These are phyloP conservation scores for Zygoascus sp. DNA, from an alignment of 1,139 yeast species.

Conservation along the genomic window DNA sequence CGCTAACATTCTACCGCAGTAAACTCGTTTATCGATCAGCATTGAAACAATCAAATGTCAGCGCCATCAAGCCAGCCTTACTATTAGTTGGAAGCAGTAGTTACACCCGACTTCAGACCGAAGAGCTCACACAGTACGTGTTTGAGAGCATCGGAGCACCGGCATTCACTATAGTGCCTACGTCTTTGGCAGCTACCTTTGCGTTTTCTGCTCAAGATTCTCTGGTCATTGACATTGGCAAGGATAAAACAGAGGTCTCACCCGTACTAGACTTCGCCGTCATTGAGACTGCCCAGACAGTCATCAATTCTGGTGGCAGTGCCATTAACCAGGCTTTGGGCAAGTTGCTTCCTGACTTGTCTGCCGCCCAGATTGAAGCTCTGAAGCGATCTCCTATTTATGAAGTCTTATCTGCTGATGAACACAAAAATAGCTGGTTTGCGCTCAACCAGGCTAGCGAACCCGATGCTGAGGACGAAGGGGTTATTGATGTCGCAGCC, in stretches of 20 bases:
- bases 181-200: constrained; percentile 65
- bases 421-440: constrained; percentile 56
- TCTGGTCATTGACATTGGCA: constrained; percentile 77
- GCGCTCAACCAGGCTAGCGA: constrained; percentile 45
- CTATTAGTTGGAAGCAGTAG: constrained; percentile 57
- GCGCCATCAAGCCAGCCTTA: constrained; percentile 42
- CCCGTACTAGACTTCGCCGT: constrained; percentile 72
- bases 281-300: constrained; percentile 50
- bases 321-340: constrained; percentile 53
- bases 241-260: constrained; percentile 65
- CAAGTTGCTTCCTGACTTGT: constrained; percentile 54
- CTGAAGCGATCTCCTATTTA: constrained; percentile 71
- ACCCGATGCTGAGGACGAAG: constrained; percentile 52
- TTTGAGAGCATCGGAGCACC: constrained; percentile 71
- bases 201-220: constrained; percentile 63
- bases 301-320: constrained; percentile 57
- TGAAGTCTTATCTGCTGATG: constrained; percentile 66
- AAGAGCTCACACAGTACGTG: constrained; percentile 64
- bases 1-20: constrained; percentile 17
- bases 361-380: constrained; percentile 58
- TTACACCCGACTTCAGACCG: constrained; percentile 69
- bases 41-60: constrained; percentile 27
- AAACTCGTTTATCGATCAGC: constrained; percentile 46
- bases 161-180: constrained; percentile 67
- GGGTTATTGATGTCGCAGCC: constrained; percentile 82